These are phyloP conservation scores for Phytophthora tentaculata DNA, from an alignment of 352 stramenopile species.

Conservation along the genomic window DNA sequence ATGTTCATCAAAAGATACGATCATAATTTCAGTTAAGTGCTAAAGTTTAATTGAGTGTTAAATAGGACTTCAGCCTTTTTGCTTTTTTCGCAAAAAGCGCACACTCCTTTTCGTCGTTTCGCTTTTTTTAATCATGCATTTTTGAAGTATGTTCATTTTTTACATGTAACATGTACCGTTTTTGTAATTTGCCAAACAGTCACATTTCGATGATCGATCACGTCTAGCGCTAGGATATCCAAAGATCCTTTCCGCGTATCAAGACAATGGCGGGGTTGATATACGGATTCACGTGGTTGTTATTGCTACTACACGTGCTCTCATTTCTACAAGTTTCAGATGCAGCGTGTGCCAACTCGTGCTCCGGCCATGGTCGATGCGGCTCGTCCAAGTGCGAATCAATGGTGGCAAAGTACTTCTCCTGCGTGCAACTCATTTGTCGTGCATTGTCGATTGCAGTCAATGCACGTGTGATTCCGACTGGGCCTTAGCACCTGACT, in stretches of 20 bases:
- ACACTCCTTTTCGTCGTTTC: no score
- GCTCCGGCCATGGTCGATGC: slow-evolving; percentile 64
- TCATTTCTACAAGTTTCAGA: slow-evolving; percentile 13
- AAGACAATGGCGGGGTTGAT: slow-evolving; percentile 6
- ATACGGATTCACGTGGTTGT: neutral
- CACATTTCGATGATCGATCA: slow-evolving; percentile 9
- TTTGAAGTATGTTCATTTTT: no score
- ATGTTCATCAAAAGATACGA: slow-evolving; percentile 8
- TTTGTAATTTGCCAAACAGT: neutral
- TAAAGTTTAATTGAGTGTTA: no score
- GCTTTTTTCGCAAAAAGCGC: no score
- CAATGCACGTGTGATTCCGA: slow-evolving; percentile 72
- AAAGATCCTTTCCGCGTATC: slow-evolving; percentile 18
- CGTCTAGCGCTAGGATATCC: slow-evolving; percentile 5
- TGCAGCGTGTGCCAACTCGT: slow-evolving; percentile 64
- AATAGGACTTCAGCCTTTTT: no score
- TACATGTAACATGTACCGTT: no score
- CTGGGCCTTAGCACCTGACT: slow-evolving; percentile 74
- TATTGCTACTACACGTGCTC: slow-evolving; percentile 13
- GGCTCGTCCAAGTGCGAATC: slow-evolving; percentile 49
- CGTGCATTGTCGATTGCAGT: slow-evolving; percentile 26
- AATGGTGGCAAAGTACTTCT: neutral
- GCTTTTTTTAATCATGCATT: no score
- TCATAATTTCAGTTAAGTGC: neutral
- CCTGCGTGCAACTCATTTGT: neutral